A percentile compares a stretch with the other conserved stretches of the same genome.
Evolutionary conservation across 192 early-diverging fungal species (phyloP).

Genomic region (Podila horticola): DNA sequence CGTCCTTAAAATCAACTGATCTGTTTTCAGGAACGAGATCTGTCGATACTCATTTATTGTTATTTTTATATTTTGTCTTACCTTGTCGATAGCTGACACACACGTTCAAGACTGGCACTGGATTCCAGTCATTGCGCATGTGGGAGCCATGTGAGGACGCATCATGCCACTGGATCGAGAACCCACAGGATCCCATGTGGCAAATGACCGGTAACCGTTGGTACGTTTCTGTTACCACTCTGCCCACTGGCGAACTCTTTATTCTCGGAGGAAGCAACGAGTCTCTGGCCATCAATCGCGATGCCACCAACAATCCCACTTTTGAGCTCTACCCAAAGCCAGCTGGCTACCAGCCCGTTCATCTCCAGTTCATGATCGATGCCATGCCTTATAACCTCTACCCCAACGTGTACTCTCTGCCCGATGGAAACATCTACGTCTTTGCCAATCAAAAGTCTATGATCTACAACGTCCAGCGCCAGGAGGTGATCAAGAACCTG

Average conservation of each 20-base stretch:
- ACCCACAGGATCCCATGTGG: constrained; percentile 36
- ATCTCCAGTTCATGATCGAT: constrained; percentile 54
- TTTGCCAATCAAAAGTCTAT: constrained; percentile 48
- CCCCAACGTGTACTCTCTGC: constrained; percentile 48
- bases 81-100: constrained; percentile 33
- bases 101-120: constrained; percentile 37
- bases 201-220: constrained; percentile 52
- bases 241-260: constrained; percentile 60
- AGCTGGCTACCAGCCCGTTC: constrained; percentile 34
- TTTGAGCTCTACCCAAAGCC: constrained; percentile 54
- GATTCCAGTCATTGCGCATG: constrained; percentile 58
- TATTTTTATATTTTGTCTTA: neutral
- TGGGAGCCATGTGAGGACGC: constrained; percentile 59
- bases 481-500: constrained; percentile 29
- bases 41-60: neutral
- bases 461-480: constrained; percentile 29
- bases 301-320: constrained; percentile 58
- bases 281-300: constrained; percentile 54
- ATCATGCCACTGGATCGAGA: constrained; percentile 59
- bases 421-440: constrained; percentile 51
- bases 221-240: constrained; percentile 30
- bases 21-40: no score
- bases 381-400: constrained; percentile 60
- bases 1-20: neutral
- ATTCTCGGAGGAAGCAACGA: constrained; percentile 65